Percentiles rank a stretch among this genome's conserved stretches.
Evolutionary conservation across 768 basidiomycete species (phyloP).

Genomic region (Arthromyces matolae): DNA sequence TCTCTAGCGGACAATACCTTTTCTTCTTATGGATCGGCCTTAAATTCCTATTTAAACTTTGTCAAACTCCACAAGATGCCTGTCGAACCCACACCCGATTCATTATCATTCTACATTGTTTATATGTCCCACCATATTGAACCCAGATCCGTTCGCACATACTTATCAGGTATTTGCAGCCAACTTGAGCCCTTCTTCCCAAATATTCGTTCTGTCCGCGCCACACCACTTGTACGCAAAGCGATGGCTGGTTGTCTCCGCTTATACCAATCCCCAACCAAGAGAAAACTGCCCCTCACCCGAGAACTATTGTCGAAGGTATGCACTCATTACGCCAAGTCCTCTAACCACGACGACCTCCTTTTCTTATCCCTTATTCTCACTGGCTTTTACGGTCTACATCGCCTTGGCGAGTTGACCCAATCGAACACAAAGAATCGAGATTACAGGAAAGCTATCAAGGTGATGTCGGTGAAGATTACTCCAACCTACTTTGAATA

Average conservation of each 20-base stretch:
- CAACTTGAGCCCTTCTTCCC: not conserved
- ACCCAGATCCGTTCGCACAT: conserved; percentile 22
- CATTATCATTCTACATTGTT: too few relatives aligned
- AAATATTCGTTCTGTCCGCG: not conserved
- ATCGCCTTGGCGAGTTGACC: not conserved
- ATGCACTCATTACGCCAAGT: not conserved
- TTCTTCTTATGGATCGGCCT: too few relatives aligned
- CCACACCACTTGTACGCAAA: not conserved
- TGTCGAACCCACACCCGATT: too few relatives aligned
- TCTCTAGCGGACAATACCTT: too few relatives aligned
- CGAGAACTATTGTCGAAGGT: not conserved
- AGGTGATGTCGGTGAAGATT: too few relatives aligned
- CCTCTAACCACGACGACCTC: not conserved
- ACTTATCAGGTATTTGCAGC: not conserved
- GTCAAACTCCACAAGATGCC: too few relatives aligned
- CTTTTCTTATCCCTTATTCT: not conserved
- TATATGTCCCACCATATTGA: conserved; percentile 16
- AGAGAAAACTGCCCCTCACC: not conserved
- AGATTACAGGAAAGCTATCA: not conserved
- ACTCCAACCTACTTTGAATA: too few relatives aligned
- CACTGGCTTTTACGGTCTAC: too few relatives aligned
- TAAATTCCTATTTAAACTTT: too few relatives aligned
- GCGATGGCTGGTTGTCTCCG: not conserved
- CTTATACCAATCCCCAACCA: not conserved
- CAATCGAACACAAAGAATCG: not conserved